Evolutionary conservation across 2,329 filamentous ascomycete species (phyloP), one percentile per base, ranked within the genome.

Genomic region (Ilyonectria robusta): DNA sequence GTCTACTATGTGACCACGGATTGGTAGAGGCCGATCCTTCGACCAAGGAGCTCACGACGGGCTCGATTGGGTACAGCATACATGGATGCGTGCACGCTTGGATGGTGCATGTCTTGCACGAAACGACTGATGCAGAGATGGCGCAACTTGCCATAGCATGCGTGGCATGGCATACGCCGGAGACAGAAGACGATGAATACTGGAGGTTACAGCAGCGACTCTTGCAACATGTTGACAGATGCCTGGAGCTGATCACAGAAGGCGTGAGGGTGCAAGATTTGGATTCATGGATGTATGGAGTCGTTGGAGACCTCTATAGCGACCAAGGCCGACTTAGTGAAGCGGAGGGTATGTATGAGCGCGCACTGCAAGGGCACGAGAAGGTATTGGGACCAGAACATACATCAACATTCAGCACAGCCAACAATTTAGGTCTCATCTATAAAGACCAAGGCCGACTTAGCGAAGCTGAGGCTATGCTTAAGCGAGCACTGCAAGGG

Each of bases 61-160:
- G 63, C n/a, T 75, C 70, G 2, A 33, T 7, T 51, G 76, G 75
- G 48, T 80, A 80, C 57, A 70, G 77, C 23, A 69, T 81, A 53
- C 78, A 81, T 70, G 67, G 70, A 44, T 80, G 77, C 65, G 75
- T 81, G 42, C 77, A 81, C 68, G 66, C 72, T 17, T 80, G 76
- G 78, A 76, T 69, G 59, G 62, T 70, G 6, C 60, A 73, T 59
- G 70, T 77, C 1, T 60, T 79, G 11, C 78, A 79, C 59, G n/a
- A 59, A 33, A 54, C 67, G 33, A 13, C 23, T 4, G 55, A 69
- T n/a, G 21, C 11, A 35, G 23, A 53, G n/a, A 50, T 70, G 48
- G 42, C 57, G 9, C 33, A 17, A 40, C 23, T 59, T 15, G 70
- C 72, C 5, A 59, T 65, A 2, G 2, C 26, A 42, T 74, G 70